These are phyloP conservation scores for Soucietia sequanensis DNA, from an alignment of 805 yeast species.

Conservation along the genomic window DNA sequence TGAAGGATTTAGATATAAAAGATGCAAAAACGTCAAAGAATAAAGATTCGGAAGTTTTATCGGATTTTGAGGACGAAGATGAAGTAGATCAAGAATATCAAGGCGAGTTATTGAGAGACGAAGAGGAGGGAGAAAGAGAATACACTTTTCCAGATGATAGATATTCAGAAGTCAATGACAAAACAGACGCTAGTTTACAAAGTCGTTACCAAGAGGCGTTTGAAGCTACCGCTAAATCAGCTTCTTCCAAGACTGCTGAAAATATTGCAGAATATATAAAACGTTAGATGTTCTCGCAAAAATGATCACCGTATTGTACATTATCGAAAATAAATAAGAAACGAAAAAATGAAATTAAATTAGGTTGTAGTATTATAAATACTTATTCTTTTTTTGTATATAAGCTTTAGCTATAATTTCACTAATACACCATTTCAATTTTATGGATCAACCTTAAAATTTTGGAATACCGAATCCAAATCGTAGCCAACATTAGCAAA, in stretches of 20 bases:
- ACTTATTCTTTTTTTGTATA: background rate
- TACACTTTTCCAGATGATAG: constrained; percentile 72
- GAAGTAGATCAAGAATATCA: constrained; percentile 52
- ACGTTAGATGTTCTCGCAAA: constrained; percentile 14
- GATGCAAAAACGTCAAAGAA: constrained; percentile 23
- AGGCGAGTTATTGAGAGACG: constrained; percentile 50
- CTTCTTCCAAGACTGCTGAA: constrained; percentile 68
- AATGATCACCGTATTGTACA: background rate
- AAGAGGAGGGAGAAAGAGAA: constrained; percentile 52
- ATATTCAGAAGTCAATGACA: constrained; percentile 53
- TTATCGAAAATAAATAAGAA: no score
- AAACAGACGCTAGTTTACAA: constrained; percentile 53
- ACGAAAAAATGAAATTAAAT: no score
- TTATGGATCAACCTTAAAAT: background rate
- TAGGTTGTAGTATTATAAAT: constrained; percentile 1
- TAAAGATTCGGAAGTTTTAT: constrained; percentile 47
- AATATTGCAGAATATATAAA: constrained; percentile 67
- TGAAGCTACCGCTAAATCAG: constrained; percentile 57
- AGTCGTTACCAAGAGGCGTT: constrained; percentile 72
- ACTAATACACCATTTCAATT: background rate
- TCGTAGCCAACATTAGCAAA: constrained; percentile 27
- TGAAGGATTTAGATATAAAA: constrained; percentile 81
- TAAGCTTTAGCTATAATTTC: constrained; percentile 3
- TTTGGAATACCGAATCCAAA: constrained; percentile 21
- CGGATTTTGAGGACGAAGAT: constrained; percentile 51